These are phyloP conservation scores for Pichia kudriavzevii DNA, from an alignment of 1,139 yeast genomes.

Conservation along the genomic window DNA sequence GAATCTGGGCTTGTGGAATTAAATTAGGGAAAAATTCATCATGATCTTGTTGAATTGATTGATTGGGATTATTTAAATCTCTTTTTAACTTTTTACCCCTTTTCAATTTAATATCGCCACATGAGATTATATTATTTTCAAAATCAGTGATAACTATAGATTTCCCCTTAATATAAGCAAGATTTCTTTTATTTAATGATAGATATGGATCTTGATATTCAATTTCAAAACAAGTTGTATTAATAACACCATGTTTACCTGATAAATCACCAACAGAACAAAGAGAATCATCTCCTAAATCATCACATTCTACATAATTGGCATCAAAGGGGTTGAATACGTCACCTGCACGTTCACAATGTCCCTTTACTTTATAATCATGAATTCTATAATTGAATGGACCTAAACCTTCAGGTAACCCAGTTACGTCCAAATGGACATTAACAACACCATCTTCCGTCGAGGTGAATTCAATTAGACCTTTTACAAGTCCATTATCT, in stretches of 20 bases:
- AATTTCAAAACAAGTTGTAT: conserved; percentile 50
- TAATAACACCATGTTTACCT: conserved; percentile 54
- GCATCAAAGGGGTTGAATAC: conserved; percentile 49
- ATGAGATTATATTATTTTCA: conserved; percentile 45
- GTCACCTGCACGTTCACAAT: conserved; percentile 43
- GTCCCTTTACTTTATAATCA: conserved; percentile 41
- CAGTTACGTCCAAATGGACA: conserved; percentile 51
- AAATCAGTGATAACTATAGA: conserved; percentile 46
- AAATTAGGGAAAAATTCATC: too few species aligned
- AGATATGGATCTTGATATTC: conserved; percentile 46
- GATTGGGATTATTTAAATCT: not conserved
- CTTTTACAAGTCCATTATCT: conserved; percentile 27
- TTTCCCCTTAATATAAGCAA: conserved; percentile 43
- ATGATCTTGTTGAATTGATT: not conserved
- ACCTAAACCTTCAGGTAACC: conserved; percentile 47
- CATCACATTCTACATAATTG: conserved; percentile 24
- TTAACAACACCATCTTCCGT: conserved; percentile 34
- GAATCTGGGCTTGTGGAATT: too few species aligned
- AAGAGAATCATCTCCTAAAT: conserved; percentile 39
- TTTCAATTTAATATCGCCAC: conserved; percentile 32
- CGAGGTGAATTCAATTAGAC: conserved; percentile 29
- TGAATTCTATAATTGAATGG: conserved; percentile 55
- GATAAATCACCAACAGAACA: conserved; percentile 58
- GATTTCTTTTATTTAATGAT: conserved; percentile 41
- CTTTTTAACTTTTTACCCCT: conserved; percentile 12